Percentiles rank a stretch among this genome's conserved stretches.
These are phyloP conservation scores for Abortiporus biennis DNA, from an alignment of 1,284 basidiomycete genomes.

Conservation along the genomic window DNA sequence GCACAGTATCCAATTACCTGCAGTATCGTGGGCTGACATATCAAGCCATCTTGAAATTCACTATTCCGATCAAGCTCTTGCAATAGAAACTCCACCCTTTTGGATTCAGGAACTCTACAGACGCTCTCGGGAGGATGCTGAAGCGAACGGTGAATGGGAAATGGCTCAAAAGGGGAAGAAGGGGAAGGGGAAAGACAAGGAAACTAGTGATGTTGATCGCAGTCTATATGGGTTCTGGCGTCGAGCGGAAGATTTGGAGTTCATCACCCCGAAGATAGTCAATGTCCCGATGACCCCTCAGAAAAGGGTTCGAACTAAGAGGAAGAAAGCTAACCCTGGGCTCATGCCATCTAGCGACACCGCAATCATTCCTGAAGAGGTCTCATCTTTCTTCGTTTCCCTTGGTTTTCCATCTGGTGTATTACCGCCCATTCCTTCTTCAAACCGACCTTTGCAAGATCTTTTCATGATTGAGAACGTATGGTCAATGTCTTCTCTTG, in stretches of 20 bases:
- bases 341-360: background rate
- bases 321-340: background rate
- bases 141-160: conserved; percentile 16
- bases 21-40: conserved; percentile 12
- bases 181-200: conserved; percentile 7
- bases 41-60: conserved; percentile 14
- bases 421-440: conserved; percentile 12
- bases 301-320: background rate
- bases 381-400: conserved; percentile 11
- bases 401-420: conserved; percentile 14
- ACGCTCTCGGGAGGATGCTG: conserved; percentile 10
- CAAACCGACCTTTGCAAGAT: conserved; percentile 7
- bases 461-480: conserved; percentile 11
- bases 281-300: background rate
- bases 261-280: conserved; percentile 12
- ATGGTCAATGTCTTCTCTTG: conserved; percentile 19
- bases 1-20: conserved; percentile 17
- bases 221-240: conserved; percentile 19
- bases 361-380: background rate
- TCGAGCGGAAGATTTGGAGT: conserved; percentile 14
- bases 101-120: conserved; percentile 16
- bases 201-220: conserved; percentile 4
- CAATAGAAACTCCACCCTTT: conserved; percentile 15
- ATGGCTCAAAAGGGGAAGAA: conserved; percentile 6
- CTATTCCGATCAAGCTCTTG: conserved; percentile 13